phyloP scores from a whole-genome alignment of 495 filamentous ascomycete genomes.

The Neurospora sp. region DNA sequence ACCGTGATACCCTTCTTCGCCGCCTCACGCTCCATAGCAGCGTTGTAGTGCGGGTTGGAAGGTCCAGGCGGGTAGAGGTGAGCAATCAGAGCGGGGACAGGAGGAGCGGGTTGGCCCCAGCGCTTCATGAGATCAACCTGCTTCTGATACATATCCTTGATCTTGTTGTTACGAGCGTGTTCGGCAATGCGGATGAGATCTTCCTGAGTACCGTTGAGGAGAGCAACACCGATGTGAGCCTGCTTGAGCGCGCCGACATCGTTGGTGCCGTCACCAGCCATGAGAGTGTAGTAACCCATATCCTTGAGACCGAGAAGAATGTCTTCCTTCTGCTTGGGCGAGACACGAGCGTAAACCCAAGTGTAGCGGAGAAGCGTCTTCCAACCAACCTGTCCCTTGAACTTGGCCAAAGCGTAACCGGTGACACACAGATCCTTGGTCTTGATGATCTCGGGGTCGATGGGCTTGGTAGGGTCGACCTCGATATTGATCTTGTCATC shows the following conservation, averaged over 20 bases:
- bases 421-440: slow-evolving; percentile 93
- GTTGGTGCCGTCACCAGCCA: slow-evolving; percentile 98
- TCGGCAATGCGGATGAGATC: slow-evolving; percentile 87
- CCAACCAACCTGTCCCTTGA: slow-evolving; percentile 68
- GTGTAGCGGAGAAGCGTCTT: slow-evolving; percentile 70
- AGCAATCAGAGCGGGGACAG: slow-evolving; percentile 81
- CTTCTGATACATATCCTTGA: slow-evolving; percentile 99
- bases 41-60: slow-evolving; percentile 88
- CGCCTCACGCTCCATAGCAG: slow-evolving; percentile 77
- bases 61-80: slow-evolving; percentile 91
- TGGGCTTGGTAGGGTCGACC: slow-evolving; percentile 73
- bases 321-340: slow-evolving; percentile 97
- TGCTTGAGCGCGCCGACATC: slow-evolving; percentile 98
- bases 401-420: slow-evolving; percentile 84
- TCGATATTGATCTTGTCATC: slow-evolving; percentile 82
- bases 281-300: slow-evolving; percentile 92
- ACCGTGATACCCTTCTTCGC: slow-evolving; percentile 54
- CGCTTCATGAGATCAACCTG: slow-evolving; percentile 80
- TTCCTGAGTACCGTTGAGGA: slow-evolving; percentile 88
- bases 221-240: slow-evolving; percentile 91
- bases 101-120: slow-evolving; percentile 85
- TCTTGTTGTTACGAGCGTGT: slow-evolving; percentile 85
- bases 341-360: slow-evolving; percentile 98
- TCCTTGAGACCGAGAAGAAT: slow-evolving; percentile 94
- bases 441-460: slow-evolving; percentile 73